These are phyloP conservation scores for Puya raimondii DNA, from an alignment of 176 grass and related monocot species.

Conservation along the genomic window DNA sequence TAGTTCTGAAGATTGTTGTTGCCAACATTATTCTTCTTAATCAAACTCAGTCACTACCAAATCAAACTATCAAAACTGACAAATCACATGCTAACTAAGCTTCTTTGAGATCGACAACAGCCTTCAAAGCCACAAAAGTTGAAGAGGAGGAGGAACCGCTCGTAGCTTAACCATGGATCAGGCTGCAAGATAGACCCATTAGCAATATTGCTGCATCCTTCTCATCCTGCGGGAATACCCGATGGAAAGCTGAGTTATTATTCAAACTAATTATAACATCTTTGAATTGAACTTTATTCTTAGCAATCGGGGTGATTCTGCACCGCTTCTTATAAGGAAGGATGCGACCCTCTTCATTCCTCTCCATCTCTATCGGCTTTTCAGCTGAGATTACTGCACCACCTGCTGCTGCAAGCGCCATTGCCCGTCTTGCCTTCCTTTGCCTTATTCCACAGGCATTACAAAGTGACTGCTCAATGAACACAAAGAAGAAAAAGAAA, in stretches of 20 bases:
- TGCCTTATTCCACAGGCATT: conserved; percentile 43
- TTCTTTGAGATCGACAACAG: too few species aligned
- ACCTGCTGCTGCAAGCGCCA: conserved; percentile 7
- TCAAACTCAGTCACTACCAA: too few species aligned
- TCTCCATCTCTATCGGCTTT: not conserved
- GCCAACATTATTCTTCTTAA: too few species aligned
- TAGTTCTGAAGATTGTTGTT: too few species aligned
- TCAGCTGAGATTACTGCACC: conserved; percentile 11
- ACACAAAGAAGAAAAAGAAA: not conserved
- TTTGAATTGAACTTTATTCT: not conserved
- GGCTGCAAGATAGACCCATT: conserved; percentile 30
- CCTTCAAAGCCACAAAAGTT: too few species aligned
- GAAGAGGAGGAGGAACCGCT: too few species aligned
- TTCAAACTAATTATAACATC: conserved; percentile 1
- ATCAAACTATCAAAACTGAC: too few species aligned
- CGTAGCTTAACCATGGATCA: conserved; percentile 10
- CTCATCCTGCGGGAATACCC: conserved; percentile 25
- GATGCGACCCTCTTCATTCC: not conserved
- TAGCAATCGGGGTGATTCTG: conserved; percentile 9
- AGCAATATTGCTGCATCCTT: conserved; percentile 24
- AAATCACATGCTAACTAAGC: too few species aligned
- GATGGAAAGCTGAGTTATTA: not conserved
- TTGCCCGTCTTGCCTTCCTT: conserved; percentile 30
- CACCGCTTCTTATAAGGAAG: conserved; percentile 26
- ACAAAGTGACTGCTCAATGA: conserved; percentile 24